Evolutionary conservation across 331 rosid species (phyloP).

Genomic region (Telfairia occidentalis): DNA sequence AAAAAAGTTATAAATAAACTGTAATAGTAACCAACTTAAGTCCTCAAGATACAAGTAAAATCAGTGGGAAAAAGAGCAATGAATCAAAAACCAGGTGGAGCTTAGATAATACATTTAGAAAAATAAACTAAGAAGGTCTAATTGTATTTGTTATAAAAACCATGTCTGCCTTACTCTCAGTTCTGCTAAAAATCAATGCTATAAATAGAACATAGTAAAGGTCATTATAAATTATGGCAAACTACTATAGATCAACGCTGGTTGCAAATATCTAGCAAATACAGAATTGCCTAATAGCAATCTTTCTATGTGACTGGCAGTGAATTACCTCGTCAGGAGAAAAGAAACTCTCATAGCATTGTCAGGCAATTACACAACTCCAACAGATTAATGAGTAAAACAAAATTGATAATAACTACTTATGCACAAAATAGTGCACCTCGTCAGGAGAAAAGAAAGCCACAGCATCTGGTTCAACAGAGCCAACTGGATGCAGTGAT

Average conservation of each 20-base stretch:
- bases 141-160: neutral
- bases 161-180: neutral
- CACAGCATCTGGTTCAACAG: slow-evolving; percentile 65
- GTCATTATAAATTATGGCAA: neutral
- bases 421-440: slow-evolving; percentile 26
- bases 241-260: neutral
- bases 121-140: neutral
- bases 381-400: neutral
- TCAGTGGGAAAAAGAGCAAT: neutral
- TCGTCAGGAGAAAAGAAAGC: slow-evolving; percentile 95
- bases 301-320: neutral
- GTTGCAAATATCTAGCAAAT: neutral
- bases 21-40: neutral
- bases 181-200: neutral
- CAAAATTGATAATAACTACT: neutral
- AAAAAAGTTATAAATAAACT: slow-evolving; percentile 15
- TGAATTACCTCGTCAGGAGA: neutral
- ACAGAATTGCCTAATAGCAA: too few species aligned
- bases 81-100: neutral
- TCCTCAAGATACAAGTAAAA: neutral
- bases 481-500: slow-evolving; percentile 80
- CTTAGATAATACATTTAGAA: neutral
- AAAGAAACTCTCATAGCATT: neutral
- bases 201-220: neutral
- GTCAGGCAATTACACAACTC: neutral